Percentiles rank a stretch among this genome's conserved stretches.
Conservation (phyloP, 805 yeast genomes). For the Starmerella bombi region DNA sequence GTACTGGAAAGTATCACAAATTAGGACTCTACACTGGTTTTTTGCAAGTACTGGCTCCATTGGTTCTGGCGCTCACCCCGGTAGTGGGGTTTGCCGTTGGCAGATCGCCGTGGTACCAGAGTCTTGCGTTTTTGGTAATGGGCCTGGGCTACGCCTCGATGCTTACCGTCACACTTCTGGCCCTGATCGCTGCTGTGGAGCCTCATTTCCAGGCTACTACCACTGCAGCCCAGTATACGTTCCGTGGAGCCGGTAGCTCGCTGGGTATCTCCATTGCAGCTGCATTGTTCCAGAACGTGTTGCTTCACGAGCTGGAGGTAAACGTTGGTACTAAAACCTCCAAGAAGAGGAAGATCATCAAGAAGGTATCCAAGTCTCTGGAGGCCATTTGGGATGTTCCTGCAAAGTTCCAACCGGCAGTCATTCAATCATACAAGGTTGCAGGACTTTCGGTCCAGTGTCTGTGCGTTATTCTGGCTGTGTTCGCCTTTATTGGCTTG, state of each 20-base stretch:
- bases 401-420: conserved; percentile 30
- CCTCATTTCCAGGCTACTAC: conserved; percentile 63
- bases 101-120: conserved; percentile 42
- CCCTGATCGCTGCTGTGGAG: conserved; percentile 66
- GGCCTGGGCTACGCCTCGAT: conserved; percentile 57
- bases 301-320: conserved; percentile 26
- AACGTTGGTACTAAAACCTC: conserved; percentile 24
- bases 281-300: conserved; percentile 46
- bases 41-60: conserved; percentile 37
- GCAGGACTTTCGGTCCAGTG: conserved; percentile 41
- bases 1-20: conserved; percentile 49
- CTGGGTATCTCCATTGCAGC: conserved; percentile 62
- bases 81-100: conserved; percentile 41
- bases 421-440: conserved; percentile 34
- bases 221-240: conserved; percentile 81
- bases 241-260: conserved; percentile 77
- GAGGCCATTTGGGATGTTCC: conserved; percentile 41
- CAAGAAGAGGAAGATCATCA: conserved; percentile 29
- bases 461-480: conserved; percentile 33
- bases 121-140: conserved; percentile 31
- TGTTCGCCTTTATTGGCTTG: conserved; percentile 33
- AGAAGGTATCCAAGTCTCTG: conserved; percentile 38
- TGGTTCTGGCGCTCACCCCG: conserved; percentile 26
- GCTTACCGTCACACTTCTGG: conserved; percentile 57
- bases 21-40: conserved; percentile 35